Evolutionary conservation across 305 asterid genomes (phyloP).

Genomic region (Fraxinus sp.): DNA sequence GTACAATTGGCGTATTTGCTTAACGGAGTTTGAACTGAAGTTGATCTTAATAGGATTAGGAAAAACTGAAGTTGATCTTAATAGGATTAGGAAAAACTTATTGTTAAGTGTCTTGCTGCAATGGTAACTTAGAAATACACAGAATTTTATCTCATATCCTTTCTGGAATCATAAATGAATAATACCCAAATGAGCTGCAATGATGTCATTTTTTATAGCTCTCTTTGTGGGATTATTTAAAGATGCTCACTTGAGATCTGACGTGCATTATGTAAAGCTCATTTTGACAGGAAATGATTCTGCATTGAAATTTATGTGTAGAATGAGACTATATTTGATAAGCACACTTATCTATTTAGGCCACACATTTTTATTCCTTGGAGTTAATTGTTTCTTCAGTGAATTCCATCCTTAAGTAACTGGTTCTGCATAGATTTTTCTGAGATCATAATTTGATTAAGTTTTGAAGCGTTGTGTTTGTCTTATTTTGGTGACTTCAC

Average conservation of each 20-base stretch:
- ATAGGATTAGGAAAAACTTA: not conserved
- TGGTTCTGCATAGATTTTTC: not conserved
- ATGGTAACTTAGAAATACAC: not conserved
- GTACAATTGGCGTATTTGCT: conserved; percentile 5
- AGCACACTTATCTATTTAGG: not conserved
- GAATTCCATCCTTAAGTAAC: not conserved
- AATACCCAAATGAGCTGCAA: conserved; percentile 4
- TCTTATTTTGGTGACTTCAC: not conserved
- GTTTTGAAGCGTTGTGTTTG: not conserved
- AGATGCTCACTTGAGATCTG: not conserved
- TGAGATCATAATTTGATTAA: not conserved
- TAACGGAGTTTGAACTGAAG: not conserved
- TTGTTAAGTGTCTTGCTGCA: not conserved
- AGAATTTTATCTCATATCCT: not conserved
- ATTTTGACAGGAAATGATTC: not conserved
- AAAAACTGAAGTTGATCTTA: not conserved
- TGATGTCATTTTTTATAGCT: not conserved
- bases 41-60: not conserved
- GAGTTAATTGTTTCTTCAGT: not conserved
- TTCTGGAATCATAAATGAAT: conserved; percentile 8
- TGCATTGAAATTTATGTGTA: not conserved
- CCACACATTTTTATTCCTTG: not conserved
- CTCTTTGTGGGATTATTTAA: not conserved
- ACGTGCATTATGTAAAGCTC: not conserved
- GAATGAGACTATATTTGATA: conserved; percentile 2